A percentile compares a stretch with the other conserved stretches of the same genome.
Conservation (phyloP, 2,329 filamentous ascomycete species). For the Orbilia brochopaga region DNA sequence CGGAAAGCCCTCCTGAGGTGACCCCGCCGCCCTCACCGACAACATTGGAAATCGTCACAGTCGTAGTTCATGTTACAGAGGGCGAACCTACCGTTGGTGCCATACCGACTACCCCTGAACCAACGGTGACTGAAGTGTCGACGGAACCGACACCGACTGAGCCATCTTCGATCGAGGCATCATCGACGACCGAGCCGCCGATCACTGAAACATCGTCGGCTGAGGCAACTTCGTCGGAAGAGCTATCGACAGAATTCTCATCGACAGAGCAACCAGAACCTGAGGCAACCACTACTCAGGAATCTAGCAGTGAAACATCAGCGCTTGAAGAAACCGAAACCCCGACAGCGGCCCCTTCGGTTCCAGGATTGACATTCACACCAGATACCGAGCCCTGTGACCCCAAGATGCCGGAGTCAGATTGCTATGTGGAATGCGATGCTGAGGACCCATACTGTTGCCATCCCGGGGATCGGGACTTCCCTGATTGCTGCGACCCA, state of each 20-base stretch:
- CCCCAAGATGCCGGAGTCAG: conserved; percentile 34
- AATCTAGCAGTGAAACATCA: background rate
- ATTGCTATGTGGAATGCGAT: conserved; percentile 38
- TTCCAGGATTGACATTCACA: conserved; percentile 28
- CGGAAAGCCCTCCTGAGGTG: conserved; percentile 6
- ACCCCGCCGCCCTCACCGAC: conserved; percentile 1
- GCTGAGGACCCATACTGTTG: conserved; percentile 43
- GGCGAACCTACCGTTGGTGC: background rate
- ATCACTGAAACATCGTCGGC: background rate
- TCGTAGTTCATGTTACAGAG: conserved; percentile 15
- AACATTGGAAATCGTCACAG: conserved; percentile 9
- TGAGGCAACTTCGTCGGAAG: background rate
- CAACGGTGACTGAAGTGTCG: background rate
- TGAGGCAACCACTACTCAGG: background rate
- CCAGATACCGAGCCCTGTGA: conserved; percentile 28
- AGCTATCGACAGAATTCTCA: background rate
- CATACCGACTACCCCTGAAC: background rate
- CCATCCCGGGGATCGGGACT: conserved; percentile 37
- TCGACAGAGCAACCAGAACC: background rate
- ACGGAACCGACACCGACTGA: background rate
- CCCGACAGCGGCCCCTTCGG: conserved; percentile 14
- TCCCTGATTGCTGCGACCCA: conserved; percentile 41
- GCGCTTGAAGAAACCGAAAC: background rate
- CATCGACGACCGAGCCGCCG: background rate
- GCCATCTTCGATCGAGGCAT: background rate